These are phyloP conservation scores for Amphibolis antarctica DNA, from an alignment of 106 monocot species.

Conservation along the genomic window DNA sequence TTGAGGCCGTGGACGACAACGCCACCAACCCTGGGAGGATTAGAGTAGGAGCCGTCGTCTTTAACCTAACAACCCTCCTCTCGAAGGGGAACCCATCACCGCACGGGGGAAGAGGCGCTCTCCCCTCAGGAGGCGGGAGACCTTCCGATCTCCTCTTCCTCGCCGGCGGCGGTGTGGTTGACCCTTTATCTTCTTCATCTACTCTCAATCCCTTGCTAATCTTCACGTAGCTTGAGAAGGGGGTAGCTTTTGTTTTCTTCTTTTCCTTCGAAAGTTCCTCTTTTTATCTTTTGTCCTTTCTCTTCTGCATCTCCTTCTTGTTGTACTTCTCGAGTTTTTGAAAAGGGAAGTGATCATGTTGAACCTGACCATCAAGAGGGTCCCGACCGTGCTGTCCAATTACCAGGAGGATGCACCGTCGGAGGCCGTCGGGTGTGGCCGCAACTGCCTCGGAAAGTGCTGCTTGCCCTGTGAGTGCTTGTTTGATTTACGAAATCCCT, in stretches of 20 bases:
- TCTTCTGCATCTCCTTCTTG: not conserved
- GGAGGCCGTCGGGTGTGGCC: constrained; percentile 9
- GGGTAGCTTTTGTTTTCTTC: not conserved
- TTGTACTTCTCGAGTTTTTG: not conserved
- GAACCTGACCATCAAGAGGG: constrained; percentile 25
- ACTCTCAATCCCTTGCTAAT: not conserved
- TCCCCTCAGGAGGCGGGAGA: constrained; percentile 22
- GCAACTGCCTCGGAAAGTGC: constrained; percentile 24
- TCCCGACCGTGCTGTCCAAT: constrained; percentile 23
- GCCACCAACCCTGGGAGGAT: not conserved
- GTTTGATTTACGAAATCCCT: not conserved
- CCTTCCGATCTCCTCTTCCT: constrained; percentile 26
- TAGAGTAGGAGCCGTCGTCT: not conserved
- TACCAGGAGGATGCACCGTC: constrained; percentile 17
- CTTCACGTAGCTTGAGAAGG: not conserved
- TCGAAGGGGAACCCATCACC: constrained; percentile 12
- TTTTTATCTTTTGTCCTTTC: constrained; percentile 1
- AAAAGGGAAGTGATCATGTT: not conserved
- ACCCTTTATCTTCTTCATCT: not conserved
- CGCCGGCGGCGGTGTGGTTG: constrained; percentile 14
- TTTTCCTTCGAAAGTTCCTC: not conserved
- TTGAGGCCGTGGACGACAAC: too few species aligned
- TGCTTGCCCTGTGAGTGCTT: constrained; percentile 19
- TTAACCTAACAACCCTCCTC: not conserved
- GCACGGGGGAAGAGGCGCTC: constrained; percentile 24